Evolutionary conservation across 2,329 filamentous ascomycete genomes (phyloP).

Genomic region (Cladobotryum protrusum): DNA sequence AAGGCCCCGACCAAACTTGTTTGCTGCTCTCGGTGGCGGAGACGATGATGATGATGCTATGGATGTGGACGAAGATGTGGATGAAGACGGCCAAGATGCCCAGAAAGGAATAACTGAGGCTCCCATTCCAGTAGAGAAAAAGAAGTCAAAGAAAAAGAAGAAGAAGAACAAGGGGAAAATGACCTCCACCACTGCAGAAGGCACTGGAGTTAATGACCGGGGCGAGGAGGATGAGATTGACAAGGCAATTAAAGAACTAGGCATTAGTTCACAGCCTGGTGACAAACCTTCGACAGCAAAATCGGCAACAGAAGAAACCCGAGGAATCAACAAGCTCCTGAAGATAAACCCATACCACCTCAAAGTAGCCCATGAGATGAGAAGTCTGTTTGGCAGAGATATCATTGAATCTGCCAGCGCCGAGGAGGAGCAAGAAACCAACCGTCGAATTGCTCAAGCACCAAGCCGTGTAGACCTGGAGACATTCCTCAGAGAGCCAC

Average conservation of each 20-base stretch:
- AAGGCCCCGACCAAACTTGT: conserved; percentile 41
- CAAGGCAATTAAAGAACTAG: conserved; percentile 45
- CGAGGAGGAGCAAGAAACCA: conserved; percentile 42
- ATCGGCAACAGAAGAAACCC: not conserved
- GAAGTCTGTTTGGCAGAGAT: conserved; percentile 49
- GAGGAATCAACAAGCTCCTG: conserved; percentile 36
- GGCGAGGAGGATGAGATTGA: conserved; percentile 49
- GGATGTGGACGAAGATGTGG: conserved; percentile 25
- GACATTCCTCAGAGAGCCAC: conserved; percentile 47
- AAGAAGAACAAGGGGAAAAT: conserved; percentile 23
- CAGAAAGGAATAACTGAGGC: conserved; percentile 18
- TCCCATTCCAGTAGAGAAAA: conserved; percentile 22
- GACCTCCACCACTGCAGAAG: conserved; percentile 16
- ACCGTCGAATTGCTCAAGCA: conserved; percentile 26
- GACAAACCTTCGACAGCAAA: conserved; percentile 1
- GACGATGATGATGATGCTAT: conserved; percentile 32
- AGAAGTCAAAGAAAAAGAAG: conserved; percentile 28
- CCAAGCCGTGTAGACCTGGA: conserved; percentile 53
- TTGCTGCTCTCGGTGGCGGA: conserved; percentile 45
- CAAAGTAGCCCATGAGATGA: conserved; percentile 89
- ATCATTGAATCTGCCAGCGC: conserved; percentile 49
- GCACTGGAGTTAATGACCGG: conserved; percentile 1
- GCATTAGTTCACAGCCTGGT: conserved; percentile 23
- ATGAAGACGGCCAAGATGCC: conserved; percentile 4
- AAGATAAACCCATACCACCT: conserved; percentile 61